Base-by-base conservation (phyloP, 2,329 filamentous ascomycete genomes). In the Ophiostoma novo-ulmi region DNA sequence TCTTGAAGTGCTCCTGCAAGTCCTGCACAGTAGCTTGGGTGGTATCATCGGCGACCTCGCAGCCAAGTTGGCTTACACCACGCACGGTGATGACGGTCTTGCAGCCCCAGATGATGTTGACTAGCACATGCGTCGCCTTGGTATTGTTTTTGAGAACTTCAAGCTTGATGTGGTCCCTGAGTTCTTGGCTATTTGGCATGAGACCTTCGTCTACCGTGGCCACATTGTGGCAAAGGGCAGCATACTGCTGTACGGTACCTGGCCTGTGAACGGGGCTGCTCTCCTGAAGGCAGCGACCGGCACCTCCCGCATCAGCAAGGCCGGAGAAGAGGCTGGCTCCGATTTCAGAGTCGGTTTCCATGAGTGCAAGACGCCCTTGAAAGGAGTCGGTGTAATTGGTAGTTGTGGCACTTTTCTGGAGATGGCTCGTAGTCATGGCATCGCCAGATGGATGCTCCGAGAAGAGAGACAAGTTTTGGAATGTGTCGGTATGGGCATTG, bases 401-500 rank as follows among this genome's bases (percentile, higher is more conserved):
- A 52, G 17, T 52, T 7, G 17, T n/a, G 44, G 6, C 17, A n/a
- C 14, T 52, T 6, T 52, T 52, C 17, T 52, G 13, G 17, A 20
- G 17, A 7, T 5, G 22, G 22, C 20, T 61, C 11, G 22, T 31
- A 5, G n/a, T 14, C 10, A 26, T 35, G 55, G 7, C 55, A 26
- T 31, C 11, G 6, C n/a, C 55, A 22, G 55, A 13, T 79, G 61
- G 31, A 31, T 36, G 31, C 14, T 65, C 7, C 22, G 67, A 68
- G 35, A 72, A 69, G n/a, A 68, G 41, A 20, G 67, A 71, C n/a
- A 38, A 17, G n/a, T 64, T 17, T 20, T 55, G 52, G 14, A 72
- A 72, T 8, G 67, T 71, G 68, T 72, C 71, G 44, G 26, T 70
- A 20, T 70, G 55, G 48, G 71, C 71, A 68, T 72, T 52, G 67